Base-by-base conservation (phyloP, 768 basidiomycete genomes). In the Neoboletus subvelutipes region DNA sequence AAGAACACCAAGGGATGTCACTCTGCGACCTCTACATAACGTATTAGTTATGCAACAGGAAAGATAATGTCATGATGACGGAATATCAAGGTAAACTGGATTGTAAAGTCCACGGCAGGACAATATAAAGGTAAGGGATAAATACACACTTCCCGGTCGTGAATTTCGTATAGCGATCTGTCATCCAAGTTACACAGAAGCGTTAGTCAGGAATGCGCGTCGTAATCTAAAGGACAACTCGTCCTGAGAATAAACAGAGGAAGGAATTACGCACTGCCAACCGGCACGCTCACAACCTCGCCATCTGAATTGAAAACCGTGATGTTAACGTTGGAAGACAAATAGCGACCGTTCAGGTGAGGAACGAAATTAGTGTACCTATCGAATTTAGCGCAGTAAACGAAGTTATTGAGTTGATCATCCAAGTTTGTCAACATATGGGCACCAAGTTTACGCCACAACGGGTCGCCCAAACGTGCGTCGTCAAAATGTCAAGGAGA, bases 241-340 rank as follows among this genome's bases (percentile, higher is more conserved):
- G 17, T n/a, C 31, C 43, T 7, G 17, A 12, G 29, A 34, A 26
- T 18, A 5, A 13, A 15, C n/a, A 37, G 15, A 41, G 11, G 29
- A 54, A 50, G 7, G 6, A 9, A 31, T 0, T 8, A 61, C 75
- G 55, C 57, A 77, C 78, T 73, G 22, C 83, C 82, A 40, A 82
- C 68, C 0, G 81, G 79, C 1, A 79, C 72, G 47, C 71, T 78
- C 57, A 72, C 67, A 1, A 56, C 58, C 26, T 73, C 57, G 17
- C 75, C 77, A 15, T 70, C 53, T 40, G 73, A 63, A 63, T 81
- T 78, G 17, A 77, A 59, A 11, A 88, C 66, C 2, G 92, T 93
- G 67, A 96, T 90, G 73, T 95, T 90, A 54, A 84, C 89, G 64
- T 96, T 96, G 2, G 87, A 90, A 1, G 91, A 85, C 46, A 97